Percentiles rank a stretch among this genome's conserved stretches.
Evolutionary conservation across 768 basidiomycete species (phyloP).

Genomic region (Termitomyces sp.): DNA sequence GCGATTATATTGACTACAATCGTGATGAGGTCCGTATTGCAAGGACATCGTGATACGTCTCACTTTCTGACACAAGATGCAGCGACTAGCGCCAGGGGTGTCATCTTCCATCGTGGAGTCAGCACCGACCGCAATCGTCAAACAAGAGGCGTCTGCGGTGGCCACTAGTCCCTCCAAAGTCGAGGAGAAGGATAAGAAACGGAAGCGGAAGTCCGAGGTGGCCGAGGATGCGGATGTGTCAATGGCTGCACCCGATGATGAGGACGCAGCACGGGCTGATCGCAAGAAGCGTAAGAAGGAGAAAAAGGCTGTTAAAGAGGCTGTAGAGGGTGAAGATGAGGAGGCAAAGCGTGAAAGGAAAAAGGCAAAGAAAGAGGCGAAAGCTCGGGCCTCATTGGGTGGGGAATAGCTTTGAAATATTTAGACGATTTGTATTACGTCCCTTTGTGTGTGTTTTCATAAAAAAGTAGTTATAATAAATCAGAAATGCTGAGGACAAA

Average conservation of each 20-base stretch:
- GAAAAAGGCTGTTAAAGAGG: slow-evolving; percentile 49
- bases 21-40: slow-evolving; percentile 42
- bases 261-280: slow-evolving; percentile 47
- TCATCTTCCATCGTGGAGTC: slow-evolving; percentile 21
- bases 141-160: slow-evolving; percentile 3
- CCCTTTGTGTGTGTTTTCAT: too few species aligned
- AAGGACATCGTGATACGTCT: slow-evolving; percentile 1
- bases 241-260: slow-evolving; percentile 32
- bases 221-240: slow-evolving; percentile 40
- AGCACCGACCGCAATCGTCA: slow-evolving; percentile 15
- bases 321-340: slow-evolving; percentile 48
- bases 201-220: slow-evolving; percentile 71
- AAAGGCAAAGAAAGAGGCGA: slow-evolving; percentile 65
- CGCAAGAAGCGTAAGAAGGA: slow-evolving; percentile 58
- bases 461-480: too few species aligned
- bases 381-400: slow-evolving; percentile 39
- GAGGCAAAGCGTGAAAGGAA: slow-evolving; percentile 59
- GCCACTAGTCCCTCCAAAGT: slow-evolving; percentile 33
- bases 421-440: not conserved
- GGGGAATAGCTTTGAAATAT: slow-evolving; percentile 21
- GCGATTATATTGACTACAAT: slow-evolving; percentile 91
- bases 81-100: slow-evolving; percentile 32
- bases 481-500: too few species aligned
- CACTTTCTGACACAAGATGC: slow-evolving; percentile 7
- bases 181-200: slow-evolving; percentile 76